These are phyloP conservation scores for Pichia heedii DNA, from an alignment of 805 yeast genomes.

Conservation along the genomic window DNA sequence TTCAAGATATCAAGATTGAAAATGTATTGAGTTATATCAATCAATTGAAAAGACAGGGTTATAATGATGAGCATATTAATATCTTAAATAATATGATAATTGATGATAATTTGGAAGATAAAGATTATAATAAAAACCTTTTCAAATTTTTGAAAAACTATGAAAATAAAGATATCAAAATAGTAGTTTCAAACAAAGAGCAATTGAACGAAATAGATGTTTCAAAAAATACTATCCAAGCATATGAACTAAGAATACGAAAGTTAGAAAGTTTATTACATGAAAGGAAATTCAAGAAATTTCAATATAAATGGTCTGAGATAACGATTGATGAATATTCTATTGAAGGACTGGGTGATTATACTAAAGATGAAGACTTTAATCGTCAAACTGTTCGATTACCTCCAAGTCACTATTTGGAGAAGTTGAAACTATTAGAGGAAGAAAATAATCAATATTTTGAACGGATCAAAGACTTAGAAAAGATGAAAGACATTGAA, in stretches of 20 bases:
- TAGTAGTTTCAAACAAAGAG: conserved; percentile 1
- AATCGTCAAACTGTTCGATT: conserved; percentile 17
- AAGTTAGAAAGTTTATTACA: conserved; percentile 72
- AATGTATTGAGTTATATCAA: conserved; percentile 21
- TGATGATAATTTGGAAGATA: conserved; percentile 17
- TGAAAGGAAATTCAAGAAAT: conserved; percentile 55
- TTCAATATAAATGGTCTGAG: conserved; percentile 32
- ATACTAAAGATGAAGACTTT: not conserved
- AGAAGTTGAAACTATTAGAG: conserved; percentile 16
- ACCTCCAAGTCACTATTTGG: conserved; percentile 24
- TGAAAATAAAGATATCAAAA: conserved; percentile 27
- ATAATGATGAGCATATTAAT: not conserved
- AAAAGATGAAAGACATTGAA: conserved; percentile 47
- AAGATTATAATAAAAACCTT: conserved; percentile 31
- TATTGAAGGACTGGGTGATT: not conserved
- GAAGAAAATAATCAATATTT: conserved; percentile 15
- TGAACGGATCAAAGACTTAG: conserved; percentile 8
- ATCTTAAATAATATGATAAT: conserved; percentile 1
- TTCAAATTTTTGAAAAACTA: conserved; percentile 38
- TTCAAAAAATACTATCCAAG: conserved; percentile 30
- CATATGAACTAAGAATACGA: conserved; percentile 62
- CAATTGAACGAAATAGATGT: not conserved
- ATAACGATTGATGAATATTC: not conserved
- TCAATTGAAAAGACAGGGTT: not conserved
- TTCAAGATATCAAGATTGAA: conserved; percentile 17